Evolutionary conservation across 2,329 filamentous ascomycete species (phyloP).

Genomic region (Coniochaeta ligniaria): DNA sequence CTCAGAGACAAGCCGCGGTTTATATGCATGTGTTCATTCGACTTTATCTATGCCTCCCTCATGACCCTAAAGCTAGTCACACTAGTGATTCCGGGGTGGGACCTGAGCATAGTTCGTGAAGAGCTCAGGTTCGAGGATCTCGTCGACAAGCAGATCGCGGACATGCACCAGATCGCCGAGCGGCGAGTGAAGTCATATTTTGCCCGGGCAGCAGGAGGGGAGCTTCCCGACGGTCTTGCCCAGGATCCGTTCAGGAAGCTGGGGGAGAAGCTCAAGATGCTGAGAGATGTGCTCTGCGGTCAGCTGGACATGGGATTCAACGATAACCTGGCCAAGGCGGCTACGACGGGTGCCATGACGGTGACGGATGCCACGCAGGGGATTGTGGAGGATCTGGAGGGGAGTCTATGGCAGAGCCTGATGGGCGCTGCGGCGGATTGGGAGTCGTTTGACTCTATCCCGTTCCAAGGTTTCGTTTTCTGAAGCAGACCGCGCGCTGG

Average conservation of each 20-base stretch:
- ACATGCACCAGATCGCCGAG: conserved; percentile 20
- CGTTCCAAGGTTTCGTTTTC: neutral
- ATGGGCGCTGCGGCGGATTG: conserved; percentile 7
- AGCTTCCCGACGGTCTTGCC: conserved; percentile 6
- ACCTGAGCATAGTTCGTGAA: conserved; percentile 25
- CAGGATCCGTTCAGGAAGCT: conserved; percentile 9
- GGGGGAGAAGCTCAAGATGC: conserved; percentile 8
- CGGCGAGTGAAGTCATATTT: conserved; percentile 7
- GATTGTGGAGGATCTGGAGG: conserved; percentile 18
- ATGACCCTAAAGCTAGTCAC: conserved; percentile 38
- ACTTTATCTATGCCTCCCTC: conserved; percentile 39
- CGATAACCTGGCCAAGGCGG: conserved; percentile 5
- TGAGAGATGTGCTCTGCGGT: neutral
- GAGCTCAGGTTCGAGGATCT: conserved; percentile 26
- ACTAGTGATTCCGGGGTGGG: conserved; percentile 36
- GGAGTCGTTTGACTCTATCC: conserved; percentile 12
- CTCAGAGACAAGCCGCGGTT: conserved; percentile 27
- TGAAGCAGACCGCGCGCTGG: neutral
- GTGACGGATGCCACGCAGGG: conserved; percentile 16
- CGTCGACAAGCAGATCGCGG: conserved; percentile 21
- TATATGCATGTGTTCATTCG: conserved; percentile 33
- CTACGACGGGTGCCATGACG: conserved; percentile 7
- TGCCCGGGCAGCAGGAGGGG: neutral
- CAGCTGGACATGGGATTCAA: neutral
- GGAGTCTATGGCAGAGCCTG: conserved; percentile 9